Evolutionary conservation across 768 basidiomycete species (phyloP).

Genomic region (Tephrocybe sp.): DNA sequence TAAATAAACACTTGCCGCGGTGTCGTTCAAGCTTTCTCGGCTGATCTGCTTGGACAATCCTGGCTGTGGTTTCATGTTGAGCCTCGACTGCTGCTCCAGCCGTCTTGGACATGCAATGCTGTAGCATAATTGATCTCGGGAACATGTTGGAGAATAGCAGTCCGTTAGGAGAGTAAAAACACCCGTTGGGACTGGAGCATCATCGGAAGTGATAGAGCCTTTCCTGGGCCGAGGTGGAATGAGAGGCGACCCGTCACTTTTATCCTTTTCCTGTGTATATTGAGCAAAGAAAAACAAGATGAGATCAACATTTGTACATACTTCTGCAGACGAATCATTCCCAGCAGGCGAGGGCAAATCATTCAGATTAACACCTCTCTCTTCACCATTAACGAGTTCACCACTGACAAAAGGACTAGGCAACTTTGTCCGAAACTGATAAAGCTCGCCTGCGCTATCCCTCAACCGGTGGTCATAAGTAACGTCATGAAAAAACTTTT

Average conservation of each 20-base stretch:
- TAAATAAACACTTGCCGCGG: constrained; percentile 52
- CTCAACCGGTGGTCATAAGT: constrained; percentile 96
- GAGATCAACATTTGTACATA: constrained; percentile 3
- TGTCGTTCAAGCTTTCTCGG: constrained; percentile 76
- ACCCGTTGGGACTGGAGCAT: constrained; percentile 78
- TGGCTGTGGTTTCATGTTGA: constrained; percentile 93
- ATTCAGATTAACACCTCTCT: constrained; percentile 19
- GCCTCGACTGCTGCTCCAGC: constrained; percentile 88
- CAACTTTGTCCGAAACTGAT: constrained; percentile 86
- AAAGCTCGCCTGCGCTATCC: constrained; percentile 85
- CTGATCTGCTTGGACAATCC: constrained; percentile 84
- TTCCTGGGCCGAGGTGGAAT: constrained; percentile 31
- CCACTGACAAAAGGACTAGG: constrained; percentile 84
- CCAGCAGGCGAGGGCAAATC: constrained; percentile 13
- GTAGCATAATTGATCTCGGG: constrained; percentile 92
- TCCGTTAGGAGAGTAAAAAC: constrained; percentile 96
- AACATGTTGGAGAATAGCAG: constrained; percentile 98
- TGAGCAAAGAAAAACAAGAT: constrained; percentile 6
- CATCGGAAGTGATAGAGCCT: constrained; percentile 49
- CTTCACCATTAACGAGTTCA: constrained; percentile 46
- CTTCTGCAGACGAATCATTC: constrained; percentile 26
- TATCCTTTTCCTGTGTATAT: constrained; percentile 20
- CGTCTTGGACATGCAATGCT: constrained; percentile 94
- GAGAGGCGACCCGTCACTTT: constrained; percentile 26
- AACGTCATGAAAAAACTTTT: constrained; percentile 99